Percentiles rank a stretch among this genome's conserved stretches.
These are phyloP conservation scores for Suillus fuscotomentosus DNA, from an alignment of 768 basidiomycete genomes.

Conservation along the genomic window DNA sequence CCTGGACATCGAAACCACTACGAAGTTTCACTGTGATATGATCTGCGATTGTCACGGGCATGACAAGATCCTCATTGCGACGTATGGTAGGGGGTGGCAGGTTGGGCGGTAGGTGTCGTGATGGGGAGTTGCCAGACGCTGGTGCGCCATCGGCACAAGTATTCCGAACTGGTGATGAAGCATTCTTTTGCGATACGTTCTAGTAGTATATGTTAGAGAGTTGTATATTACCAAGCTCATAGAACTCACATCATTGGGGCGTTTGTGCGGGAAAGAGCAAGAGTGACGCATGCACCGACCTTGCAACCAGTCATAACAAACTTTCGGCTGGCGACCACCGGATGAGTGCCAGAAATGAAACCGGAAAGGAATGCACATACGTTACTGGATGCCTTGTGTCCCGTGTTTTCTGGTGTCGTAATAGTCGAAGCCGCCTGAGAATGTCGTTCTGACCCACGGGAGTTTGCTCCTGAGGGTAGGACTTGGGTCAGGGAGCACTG, in stretches of 20 bases:
- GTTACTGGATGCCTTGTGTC: no score
- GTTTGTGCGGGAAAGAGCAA: no score
- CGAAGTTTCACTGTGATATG: constrained; percentile 57
- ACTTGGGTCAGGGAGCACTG: background rate
- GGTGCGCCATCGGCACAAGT: background rate
- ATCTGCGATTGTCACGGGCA: constrained; percentile 42
- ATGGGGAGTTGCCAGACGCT: background rate
- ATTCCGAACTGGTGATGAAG: background rate
- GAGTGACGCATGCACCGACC: background rate
- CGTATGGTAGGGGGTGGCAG: background rate
- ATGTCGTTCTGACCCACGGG: background rate
- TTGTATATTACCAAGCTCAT: background rate
- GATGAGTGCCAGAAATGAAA: no score
- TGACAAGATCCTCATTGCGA: background rate
- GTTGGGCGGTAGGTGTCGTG: background rate
- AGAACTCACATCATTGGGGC: background rate
- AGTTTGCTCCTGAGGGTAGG: background rate
- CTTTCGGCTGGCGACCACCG: background rate
- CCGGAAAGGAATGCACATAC: no score
- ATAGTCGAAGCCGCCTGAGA: background rate
- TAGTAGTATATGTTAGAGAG: background rate
- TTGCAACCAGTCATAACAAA: background rate
- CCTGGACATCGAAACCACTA: constrained; percentile 57
- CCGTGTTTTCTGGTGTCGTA: no score
- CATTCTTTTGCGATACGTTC: background rate